phyloP scores from a whole-genome alignment of 2,329 filamentous ascomycete species.

The Fusarium multiceps region DNA sequence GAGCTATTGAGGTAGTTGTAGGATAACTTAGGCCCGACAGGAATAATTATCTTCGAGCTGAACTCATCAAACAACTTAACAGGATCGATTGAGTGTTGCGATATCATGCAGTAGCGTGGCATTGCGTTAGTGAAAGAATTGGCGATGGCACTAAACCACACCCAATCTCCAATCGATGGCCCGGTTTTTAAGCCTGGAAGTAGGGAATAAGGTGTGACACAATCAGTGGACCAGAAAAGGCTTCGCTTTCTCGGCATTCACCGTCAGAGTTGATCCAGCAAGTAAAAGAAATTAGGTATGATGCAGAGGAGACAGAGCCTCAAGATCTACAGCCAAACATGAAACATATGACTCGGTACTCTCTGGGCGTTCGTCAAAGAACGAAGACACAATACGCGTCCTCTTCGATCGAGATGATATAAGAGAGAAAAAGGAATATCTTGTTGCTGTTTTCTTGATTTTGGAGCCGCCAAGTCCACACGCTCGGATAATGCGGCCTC shows the following conservation, averaged over 20 bases:
- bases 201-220: background rate
- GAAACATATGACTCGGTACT: background rate
- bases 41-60: too few species aligned
- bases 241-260: background rate
- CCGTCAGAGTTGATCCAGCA: background rate
- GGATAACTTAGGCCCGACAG: too few species aligned
- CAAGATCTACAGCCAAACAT: background rate
- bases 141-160: background rate
- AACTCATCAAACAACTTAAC: too few species aligned
- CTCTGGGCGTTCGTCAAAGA: conserved; percentile 1
- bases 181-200: conserved; percentile 11
- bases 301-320: background rate
- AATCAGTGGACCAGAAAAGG: conserved; percentile 1
- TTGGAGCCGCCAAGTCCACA: conserved; percentile 24
- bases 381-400: background rate
- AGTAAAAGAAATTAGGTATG: background rate
- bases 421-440: background rate
- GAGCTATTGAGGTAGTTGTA: too few species aligned
- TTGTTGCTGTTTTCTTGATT: conserved; percentile 20
- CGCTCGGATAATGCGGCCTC: conserved; percentile 33
- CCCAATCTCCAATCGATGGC: background rate
- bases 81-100: background rate
- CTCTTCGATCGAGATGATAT: conserved; percentile 8
- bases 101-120: background rate
- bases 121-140: background rate